Evolutionary conservation across 768 basidiomycete genomes (phyloP).

Genomic region (Leccinum variicolor): DNA sequence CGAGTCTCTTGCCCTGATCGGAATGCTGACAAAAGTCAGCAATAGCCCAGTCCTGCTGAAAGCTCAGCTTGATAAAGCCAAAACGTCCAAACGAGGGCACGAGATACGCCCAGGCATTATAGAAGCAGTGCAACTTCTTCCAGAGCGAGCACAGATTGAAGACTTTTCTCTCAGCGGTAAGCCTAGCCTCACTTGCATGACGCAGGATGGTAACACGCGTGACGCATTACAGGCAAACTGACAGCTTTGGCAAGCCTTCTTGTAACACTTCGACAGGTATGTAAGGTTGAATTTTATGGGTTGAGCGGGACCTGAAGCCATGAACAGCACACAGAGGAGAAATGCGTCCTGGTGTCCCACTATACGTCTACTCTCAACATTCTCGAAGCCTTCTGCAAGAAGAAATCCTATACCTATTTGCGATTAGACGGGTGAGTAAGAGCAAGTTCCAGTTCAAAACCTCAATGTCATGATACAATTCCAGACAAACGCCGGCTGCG

Average conservation of each 20-base stretch:
- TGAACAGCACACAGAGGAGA: conserved; percentile 75
- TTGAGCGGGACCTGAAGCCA: conserved; percentile 1
- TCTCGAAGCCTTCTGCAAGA: conserved; percentile 81
- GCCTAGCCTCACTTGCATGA: conserved; percentile 10
- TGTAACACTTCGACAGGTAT: conserved; percentile 53
- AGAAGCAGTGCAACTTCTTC: conserved; percentile 62
- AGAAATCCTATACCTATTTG: conserved; percentile 69
- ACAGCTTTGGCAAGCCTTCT: conserved; percentile 65
- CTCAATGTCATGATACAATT: conserved; percentile 1
- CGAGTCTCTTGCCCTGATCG: conserved; percentile 77
- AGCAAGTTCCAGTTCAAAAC: background rate
- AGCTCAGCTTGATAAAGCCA: conserved; percentile 66
- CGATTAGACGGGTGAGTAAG: conserved; percentile 77
- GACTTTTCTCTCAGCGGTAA: conserved; percentile 81
- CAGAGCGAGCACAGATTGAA: conserved; percentile 54
- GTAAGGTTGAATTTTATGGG: background rate
- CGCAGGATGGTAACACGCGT: background rate
- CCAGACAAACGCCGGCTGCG: conserved; percentile 67
- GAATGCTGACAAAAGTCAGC: conserved; percentile 82
- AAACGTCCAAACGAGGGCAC: conserved; percentile 37
- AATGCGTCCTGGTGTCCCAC: conserved; percentile 95
- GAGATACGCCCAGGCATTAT: conserved; percentile 48
- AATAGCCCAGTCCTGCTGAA: conserved; percentile 88
- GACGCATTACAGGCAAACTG: conserved; percentile 66
- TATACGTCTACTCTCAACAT: conserved; percentile 94